phyloP scores from a whole-genome alignment of 78 protist genomes.

The Emiliania huxleyi region DNA sequence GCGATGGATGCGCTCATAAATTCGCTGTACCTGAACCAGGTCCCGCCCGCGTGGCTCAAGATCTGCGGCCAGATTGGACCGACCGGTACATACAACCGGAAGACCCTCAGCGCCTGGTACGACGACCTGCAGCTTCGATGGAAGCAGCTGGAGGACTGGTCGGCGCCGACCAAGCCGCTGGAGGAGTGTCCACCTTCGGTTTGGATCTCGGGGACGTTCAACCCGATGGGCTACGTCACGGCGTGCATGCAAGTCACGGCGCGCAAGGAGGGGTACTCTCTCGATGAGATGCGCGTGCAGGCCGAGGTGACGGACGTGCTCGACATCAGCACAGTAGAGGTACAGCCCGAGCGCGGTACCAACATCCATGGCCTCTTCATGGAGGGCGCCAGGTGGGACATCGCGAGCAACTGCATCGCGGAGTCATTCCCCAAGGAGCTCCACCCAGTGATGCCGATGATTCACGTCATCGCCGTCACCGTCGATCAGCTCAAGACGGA shows the following conservation, averaged over 20 bases:
- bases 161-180: background rate
- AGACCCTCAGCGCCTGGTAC: constrained; percentile 56
- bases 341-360: constrained; percentile 66
- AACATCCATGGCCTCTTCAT: constrained; percentile 69
- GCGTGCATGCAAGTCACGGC: constrained; percentile 68
- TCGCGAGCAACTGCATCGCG: constrained; percentile 22
- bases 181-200: constrained; percentile 52
- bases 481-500: background rate
- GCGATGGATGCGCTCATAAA: constrained; percentile 33
- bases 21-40: background rate
- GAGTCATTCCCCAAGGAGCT: constrained; percentile 66
- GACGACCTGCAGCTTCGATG: constrained; percentile 34
- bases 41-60: constrained; percentile 22
- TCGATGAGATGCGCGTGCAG: constrained; percentile 57
- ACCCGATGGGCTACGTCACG: constrained; percentile 67
- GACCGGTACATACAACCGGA: constrained; percentile 5
- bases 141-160: constrained; percentile 40
- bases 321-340: background rate
- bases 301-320: constrained; percentile 45
- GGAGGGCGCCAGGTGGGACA: constrained; percentile 78
- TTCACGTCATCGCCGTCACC: constrained; percentile 59
- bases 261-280: constrained; percentile 47
- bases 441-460: constrained; percentile 66
- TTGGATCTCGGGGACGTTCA: constrained; percentile 63
- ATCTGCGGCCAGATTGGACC: constrained; percentile 20